Evolutionary conservation across 495 filamentous ascomycete species (phyloP).

Genomic region (Penicillium manginii): DNA sequence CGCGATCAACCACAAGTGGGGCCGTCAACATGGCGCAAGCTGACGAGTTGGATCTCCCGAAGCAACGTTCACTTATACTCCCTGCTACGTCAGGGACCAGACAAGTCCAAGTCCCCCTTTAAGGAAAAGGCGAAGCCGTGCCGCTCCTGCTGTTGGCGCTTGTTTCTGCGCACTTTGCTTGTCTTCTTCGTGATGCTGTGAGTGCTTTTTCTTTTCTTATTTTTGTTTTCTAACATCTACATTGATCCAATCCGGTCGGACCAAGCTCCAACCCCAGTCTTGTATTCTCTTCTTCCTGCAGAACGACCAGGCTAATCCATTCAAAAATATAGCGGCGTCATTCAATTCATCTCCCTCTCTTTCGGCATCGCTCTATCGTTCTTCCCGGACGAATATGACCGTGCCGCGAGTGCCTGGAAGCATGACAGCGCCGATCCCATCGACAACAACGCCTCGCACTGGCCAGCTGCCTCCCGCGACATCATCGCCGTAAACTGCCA

Average conservation of each 20-base stretch:
- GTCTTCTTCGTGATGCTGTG: conserved; percentile 46
- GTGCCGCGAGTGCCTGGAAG: conserved; percentile 47
- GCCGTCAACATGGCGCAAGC: conserved; percentile 22
- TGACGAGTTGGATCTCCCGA: conserved; percentile 20
- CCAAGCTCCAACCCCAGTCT: not conserved
- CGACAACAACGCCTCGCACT: conserved; percentile 56
- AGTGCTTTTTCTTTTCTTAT: conserved; percentile 17
- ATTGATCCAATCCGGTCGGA: no score
- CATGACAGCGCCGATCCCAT: conserved; percentile 43
- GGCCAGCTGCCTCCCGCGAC: conserved; percentile 75
- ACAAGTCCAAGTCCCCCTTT: no score
- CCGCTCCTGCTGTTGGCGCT: conserved; percentile 20
- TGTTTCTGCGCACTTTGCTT: conserved; percentile 24
- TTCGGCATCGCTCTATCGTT: conserved; percentile 55
- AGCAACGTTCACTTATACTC: conserved; percentile 16
- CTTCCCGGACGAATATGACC: conserved; percentile 61
- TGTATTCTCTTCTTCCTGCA: not conserved
- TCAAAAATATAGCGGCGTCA: conserved; percentile 39
- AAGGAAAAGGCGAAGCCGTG: conserved; percentile 8
- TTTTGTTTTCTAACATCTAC: no score
- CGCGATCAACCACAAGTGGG: conserved; percentile 15
- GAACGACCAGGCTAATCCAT: not conserved
- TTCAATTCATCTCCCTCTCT: conserved; percentile 55
- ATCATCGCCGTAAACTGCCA: conserved; percentile 67
- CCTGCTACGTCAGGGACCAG: no score